A percentile compares a stretch with the other conserved stretches of the same genome.
These are phyloP conservation scores for Cryptococcus sp. DNA, from an alignment of 1,284 basidiomycete genomes.

Conservation along the genomic window DNA sequence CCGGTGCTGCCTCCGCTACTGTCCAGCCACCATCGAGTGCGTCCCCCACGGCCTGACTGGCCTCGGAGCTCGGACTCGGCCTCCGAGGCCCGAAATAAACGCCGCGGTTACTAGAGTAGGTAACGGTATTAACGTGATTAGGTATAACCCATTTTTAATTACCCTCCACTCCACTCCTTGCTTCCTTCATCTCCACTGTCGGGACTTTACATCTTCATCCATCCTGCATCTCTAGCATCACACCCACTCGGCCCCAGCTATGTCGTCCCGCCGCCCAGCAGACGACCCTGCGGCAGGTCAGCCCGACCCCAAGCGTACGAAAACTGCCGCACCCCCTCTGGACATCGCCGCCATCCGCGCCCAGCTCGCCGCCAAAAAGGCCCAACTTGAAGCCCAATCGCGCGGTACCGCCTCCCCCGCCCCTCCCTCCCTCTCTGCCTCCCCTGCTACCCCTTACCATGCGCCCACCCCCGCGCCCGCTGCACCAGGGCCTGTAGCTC, in stretches of 20 bases:
- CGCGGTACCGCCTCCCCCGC: conserved; percentile 41
- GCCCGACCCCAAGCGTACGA: conserved; percentile 28
- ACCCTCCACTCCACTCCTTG: too few relatives aligned
- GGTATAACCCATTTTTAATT: too few relatives aligned
- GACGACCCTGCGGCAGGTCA: conserved; percentile 19
- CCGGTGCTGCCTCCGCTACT: too few relatives aligned
- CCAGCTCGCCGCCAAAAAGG: conserved; percentile 77
- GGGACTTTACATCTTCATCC: too few relatives aligned
- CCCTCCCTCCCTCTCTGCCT: conserved; percentile 33
- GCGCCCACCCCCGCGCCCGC: conserved; percentile 20
- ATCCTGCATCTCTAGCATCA: not conserved
- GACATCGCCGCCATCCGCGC: conserved; percentile 53
- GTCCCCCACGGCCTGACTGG: too few relatives aligned
- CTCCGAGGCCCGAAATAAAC: too few relatives aligned
- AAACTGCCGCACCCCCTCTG: conserved; percentile 14
- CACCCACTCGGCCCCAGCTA: conserved; percentile 3
- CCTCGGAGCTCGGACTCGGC: too few relatives aligned
- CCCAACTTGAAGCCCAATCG: conserved; percentile 63
- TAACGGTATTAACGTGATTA: too few relatives aligned
- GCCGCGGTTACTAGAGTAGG: too few relatives aligned
- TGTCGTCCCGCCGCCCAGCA: conserved; percentile 29
- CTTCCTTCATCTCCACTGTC: not conserved
- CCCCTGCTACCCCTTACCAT: conserved; percentile 15
- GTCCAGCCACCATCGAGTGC: too few relatives aligned
- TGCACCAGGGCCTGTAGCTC: conserved; percentile 42